phyloP scores from a whole-genome alignment of 2,329 filamentous ascomycete genomes.

The Arthrobotrys sinensis region DNA sequence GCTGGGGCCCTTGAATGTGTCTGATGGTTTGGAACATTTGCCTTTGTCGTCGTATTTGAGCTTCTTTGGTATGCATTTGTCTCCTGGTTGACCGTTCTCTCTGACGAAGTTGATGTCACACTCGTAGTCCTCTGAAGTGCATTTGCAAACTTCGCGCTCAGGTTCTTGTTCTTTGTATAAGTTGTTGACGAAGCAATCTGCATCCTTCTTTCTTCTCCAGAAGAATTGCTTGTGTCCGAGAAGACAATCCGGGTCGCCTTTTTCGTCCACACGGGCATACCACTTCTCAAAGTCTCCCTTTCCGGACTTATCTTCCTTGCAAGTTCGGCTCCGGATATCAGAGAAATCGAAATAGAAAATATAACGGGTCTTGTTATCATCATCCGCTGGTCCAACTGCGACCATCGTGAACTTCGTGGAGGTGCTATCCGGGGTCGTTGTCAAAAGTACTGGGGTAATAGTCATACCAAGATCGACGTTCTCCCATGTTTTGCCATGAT shows the following conservation, averaged over 20 bases:
- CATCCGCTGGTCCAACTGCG: conserved; percentile 72
- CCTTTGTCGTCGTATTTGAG: conserved; percentile 74
- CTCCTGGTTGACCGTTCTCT: conserved; percentile 74
- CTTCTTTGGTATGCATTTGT: conserved; percentile 75
- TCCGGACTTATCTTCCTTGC: conserved; percentile 74
- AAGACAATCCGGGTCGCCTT: conserved; percentile 86
- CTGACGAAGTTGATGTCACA: conserved; percentile 93
- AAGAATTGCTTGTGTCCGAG: conserved; percentile 97
- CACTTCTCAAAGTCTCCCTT: conserved; percentile 80
- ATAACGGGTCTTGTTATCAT: conserved; percentile 72
- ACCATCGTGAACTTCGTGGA: conserved; percentile 90
- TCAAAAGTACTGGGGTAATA: conserved; percentile 80
- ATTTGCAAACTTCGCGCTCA: conserved; percentile 82
- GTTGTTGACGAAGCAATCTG: conserved; percentile 88
- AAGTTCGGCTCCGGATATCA: conserved; percentile 83
- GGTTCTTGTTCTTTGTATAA: conserved; percentile 85
- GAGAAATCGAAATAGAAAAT: conserved; percentile 87
- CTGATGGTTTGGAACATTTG: conserved; percentile 79
- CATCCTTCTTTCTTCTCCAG: conserved; percentile 85
- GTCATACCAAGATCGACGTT: conserved; percentile 78
- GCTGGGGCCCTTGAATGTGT: conserved; percentile 86
- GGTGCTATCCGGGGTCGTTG: conserved; percentile 92
- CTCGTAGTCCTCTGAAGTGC: conserved; percentile 88
- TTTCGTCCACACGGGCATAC: conserved; percentile 84
- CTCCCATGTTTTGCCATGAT: conserved; percentile 90